These are phyloP conservation scores for Solanum bulbocastanum DNA, from an alignment of 257 asterid genomes.

Conservation along the genomic window DNA sequence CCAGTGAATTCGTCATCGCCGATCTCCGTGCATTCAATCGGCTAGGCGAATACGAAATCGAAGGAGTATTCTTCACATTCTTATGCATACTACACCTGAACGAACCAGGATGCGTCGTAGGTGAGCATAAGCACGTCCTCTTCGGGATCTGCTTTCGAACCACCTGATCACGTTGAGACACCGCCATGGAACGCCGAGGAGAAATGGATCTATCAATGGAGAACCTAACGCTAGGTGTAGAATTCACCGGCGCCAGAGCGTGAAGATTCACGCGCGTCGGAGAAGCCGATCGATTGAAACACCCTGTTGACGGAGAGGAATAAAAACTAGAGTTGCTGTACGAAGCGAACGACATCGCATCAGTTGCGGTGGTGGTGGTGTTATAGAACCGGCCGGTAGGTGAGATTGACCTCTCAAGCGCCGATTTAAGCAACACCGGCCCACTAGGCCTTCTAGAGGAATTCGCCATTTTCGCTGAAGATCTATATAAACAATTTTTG, in stretches of 20 bases:
- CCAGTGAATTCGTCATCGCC: conserved; percentile 88
- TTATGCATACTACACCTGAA: conserved; percentile 83
- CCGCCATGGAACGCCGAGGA: conserved; percentile 50
- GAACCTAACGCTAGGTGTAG: conserved; percentile 63
- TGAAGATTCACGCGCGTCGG: conserved; percentile 81
- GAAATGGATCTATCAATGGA: conserved; percentile 70
- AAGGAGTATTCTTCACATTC: conserved; percentile 19
- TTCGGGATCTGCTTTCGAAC: conserved; percentile 49
- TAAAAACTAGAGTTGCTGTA: conserved; percentile 38
- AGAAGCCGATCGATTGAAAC: conserved; percentile 49
- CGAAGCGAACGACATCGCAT: conserved; percentile 33
- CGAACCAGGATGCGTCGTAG: conserved; percentile 85
- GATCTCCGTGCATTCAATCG: conserved; percentile 75
- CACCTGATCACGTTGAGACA: conserved; percentile 48
- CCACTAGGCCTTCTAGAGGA: conserved; percentile 55
- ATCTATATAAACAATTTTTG: neutral
- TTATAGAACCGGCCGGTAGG: conserved; percentile 31
- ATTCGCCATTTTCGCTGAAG: conserved; percentile 24
- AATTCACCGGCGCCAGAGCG: conserved; percentile 43
- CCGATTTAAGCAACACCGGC: conserved; percentile 23
- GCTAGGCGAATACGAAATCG: conserved; percentile 49
- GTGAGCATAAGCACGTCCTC: conserved; percentile 84
- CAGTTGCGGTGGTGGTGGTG: conserved; percentile 17
- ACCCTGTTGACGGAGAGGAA: conserved; percentile 27
- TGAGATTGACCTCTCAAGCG: conserved; percentile 30